phyloP scores from a whole-genome alignment of 805 yeast genomes.

The Candida methanosorbosa region DNA sequence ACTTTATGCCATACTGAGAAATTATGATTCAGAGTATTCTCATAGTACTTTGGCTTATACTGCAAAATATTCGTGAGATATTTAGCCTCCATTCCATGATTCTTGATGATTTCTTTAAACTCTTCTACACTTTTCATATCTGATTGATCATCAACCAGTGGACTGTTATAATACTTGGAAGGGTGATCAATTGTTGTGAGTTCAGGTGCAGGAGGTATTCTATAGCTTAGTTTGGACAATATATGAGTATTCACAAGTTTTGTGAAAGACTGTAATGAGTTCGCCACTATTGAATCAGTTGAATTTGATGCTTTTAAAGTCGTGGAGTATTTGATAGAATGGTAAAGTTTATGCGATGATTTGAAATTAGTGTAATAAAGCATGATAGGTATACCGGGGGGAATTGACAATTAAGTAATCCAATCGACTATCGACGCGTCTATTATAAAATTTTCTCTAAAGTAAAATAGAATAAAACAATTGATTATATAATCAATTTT shows the following conservation, averaged over 20 bases:
- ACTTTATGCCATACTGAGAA: conserved; percentile 57
- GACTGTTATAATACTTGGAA: neutral
- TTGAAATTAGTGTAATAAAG: conserved; percentile 5
- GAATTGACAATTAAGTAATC: too few species aligned
- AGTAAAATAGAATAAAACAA: too few species aligned
- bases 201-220: conserved; percentile 5
- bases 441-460: too few species aligned
- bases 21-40: conserved; percentile 13
- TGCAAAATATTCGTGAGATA: conserved; percentile 26
- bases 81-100: conserved; percentile 24
- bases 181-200: neutral
- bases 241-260: conserved; percentile 4
- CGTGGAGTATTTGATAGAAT: conserved; percentile 3
- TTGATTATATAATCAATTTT: too few species aligned
- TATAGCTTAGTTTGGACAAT: conserved; percentile 4
- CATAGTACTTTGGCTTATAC: conserved; percentile 26
- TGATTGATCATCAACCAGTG: too few species aligned
- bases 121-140: neutral
- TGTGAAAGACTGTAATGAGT: neutral
- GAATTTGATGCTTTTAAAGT: neutral
- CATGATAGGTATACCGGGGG: too few species aligned
- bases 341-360: conserved; percentile 1
- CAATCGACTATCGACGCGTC: too few species aligned
- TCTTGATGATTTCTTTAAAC: conserved; percentile 1
- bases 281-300: neutral